Evolutionary conservation across 371 early-diverging fungal genomes (phyloP), one percentile per base, ranked within the genome.

Genomic region (Apophysomyces variabilis): DNA sequence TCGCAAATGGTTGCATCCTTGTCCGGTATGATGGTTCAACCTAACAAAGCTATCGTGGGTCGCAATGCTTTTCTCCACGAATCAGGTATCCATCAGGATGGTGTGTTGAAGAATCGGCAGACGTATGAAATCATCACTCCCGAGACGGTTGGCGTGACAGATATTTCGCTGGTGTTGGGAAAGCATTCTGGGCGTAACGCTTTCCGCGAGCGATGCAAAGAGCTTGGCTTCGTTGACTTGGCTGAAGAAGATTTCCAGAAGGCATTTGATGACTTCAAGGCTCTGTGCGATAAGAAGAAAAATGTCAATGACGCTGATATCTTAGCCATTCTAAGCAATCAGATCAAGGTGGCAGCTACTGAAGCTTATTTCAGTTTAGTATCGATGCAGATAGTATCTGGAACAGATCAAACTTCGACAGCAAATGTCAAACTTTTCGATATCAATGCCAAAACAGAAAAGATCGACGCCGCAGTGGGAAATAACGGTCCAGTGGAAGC

Each of bases 21-120:
- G 43, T 91, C 94, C 2, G 98, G 98, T n/a, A 95, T 96, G 96
- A 75, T 86, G 35, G 91, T 98, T 41, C 98, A 98, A 75, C 88
- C 96, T 37, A 97, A 98, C 88, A 98, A 98, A 83, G 97, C 98
- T 37, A 96, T 98, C 72, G 98, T 98, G 7, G 98, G 98, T 39
- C 90, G 92, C 64, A 97, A 97, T 68, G 98, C 98, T n/a, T 97
- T 97, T 72, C 85, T 95, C 67, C 98, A 98, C 77, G 96, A 96
- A 79, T 94, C 95, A 58, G 98, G 98, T 59, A 98, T 98, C 74
- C 98, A 98, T 79, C 98, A 98, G 78, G 98, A 98, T 74, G 98
- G 98, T 69, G 91, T 98, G 47, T 88, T 98, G 67, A 98, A 98
- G 85, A 89, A 96, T 85, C 89, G 92, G 70, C 85, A 83, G 50